Evolutionary conservation across 2,329 filamentous ascomycete genomes (phyloP).

Genomic region (Aureobasidium sp.): DNA sequence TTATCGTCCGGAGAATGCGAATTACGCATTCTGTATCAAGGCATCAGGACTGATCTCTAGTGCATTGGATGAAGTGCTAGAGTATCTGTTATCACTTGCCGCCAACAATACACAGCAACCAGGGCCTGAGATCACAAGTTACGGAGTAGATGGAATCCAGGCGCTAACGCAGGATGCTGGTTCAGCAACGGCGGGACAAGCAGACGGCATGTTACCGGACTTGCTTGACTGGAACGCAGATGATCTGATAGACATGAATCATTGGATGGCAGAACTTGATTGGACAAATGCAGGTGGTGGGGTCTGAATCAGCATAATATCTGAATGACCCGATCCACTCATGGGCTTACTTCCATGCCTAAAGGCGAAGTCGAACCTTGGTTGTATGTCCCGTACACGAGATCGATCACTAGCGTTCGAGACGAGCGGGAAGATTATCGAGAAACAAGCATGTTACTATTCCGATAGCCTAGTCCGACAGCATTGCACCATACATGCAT

Average conservation of each 20-base stretch:
- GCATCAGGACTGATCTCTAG: constrained; percentile 25
- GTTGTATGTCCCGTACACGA: not conserved
- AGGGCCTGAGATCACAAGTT: not conserved
- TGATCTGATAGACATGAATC: not conserved
- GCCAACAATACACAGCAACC: not conserved
- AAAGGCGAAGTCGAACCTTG: not conserved
- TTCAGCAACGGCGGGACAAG: not conserved
- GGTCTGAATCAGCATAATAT: not conserved
- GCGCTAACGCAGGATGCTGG: too few species aligned
- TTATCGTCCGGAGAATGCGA: constrained; percentile 25
- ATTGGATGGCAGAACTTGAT: not conserved
- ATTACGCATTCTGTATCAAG: constrained; percentile 27
- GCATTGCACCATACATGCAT: not conserved
- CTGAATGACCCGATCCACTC: not conserved
- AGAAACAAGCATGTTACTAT: not conserved
- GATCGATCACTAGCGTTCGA: not conserved
- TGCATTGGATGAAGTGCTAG: constrained; percentile 27
- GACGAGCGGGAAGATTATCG: not conserved
- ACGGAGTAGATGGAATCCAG: not conserved
- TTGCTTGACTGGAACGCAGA: not conserved
- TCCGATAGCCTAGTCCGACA: not conserved
- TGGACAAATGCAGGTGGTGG: constrained; percentile 1
- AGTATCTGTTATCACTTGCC: constrained; percentile 6
- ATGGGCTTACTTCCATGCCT: not conserved
- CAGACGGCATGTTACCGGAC: not conserved